phyloP scores from a whole-genome alignment of 2,329 filamentous ascomycete species.

The Aspergillus thermomutatus region DNA sequence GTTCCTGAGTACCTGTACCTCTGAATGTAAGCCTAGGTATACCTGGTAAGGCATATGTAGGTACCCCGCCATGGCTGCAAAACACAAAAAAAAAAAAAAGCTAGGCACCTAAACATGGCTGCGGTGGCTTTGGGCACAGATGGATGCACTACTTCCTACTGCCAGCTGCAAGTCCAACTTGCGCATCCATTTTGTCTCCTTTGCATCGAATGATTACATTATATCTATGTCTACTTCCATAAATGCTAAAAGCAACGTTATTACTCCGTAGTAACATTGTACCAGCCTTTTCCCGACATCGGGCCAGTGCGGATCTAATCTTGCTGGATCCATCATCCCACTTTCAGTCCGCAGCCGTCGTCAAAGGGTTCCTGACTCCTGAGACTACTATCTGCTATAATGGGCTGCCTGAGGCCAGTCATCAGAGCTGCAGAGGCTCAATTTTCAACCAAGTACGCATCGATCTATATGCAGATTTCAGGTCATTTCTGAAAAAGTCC shows the following conservation, averaged over 20 bases:
- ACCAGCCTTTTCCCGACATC: conserved; percentile 17
- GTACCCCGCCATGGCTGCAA: background rate
- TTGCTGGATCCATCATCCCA: conserved; percentile 11
- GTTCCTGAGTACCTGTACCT: too few relatives aligned
- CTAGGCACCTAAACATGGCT: too few relatives aligned
- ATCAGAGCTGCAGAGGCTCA: background rate
- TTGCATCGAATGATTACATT: too few relatives aligned
- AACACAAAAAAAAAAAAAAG: too few relatives aligned
- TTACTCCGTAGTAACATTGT: background rate
- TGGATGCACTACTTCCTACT: too few relatives aligned
- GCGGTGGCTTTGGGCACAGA: too few relatives aligned
- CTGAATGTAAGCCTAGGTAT: too few relatives aligned
- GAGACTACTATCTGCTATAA: too few relatives aligned
- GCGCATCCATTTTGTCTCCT: too few relatives aligned
- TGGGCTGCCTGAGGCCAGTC: background rate
- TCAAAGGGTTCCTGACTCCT: background rate
- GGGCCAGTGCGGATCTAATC: conserved; percentile 22
- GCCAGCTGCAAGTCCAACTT: too few relatives aligned
- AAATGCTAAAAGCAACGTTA: background rate
- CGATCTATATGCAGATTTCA: background rate
- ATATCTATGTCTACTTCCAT: too few relatives aligned
- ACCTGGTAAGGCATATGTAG: background rate
- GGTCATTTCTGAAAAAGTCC: background rate
- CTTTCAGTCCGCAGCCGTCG: conserved; percentile 2
- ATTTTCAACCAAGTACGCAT: background rate